These are phyloP conservation scores for Ophiostoma triangulosporum DNA, from an alignment of 2,329 filamentous ascomycete genomes.

Conservation along the genomic window DNA sequence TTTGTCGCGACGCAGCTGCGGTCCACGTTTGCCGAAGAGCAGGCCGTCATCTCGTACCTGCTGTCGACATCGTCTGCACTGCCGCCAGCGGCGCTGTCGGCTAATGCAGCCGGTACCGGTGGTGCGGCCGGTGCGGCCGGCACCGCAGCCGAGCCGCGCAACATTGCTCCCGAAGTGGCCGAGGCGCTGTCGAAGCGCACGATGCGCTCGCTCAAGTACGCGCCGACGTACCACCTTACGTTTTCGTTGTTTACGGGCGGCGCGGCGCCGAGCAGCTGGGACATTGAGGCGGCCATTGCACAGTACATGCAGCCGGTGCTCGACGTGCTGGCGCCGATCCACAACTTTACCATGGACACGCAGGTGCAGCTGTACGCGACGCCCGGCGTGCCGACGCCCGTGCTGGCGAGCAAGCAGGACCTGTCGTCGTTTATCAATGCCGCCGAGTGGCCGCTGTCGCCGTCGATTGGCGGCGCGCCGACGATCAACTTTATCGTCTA, in stretches of 20 bases:
- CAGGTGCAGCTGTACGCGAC: conserved; percentile 91
- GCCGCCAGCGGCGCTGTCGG: conserved; percentile 16
- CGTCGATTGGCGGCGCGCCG: conserved; percentile 82
- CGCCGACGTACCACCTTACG: conserved; percentile 85
- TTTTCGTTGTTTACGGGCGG: conserved; percentile 87
- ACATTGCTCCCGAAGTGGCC: conserved; percentile 35
- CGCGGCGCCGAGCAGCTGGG: conserved; percentile 72
- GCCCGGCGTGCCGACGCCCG: conserved; percentile 46
- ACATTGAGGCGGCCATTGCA: conserved; percentile 68
- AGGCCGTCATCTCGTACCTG: conserved; percentile 67
- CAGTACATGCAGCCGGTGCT: conserved; percentile 75
- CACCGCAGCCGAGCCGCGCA: conserved; percentile 22
- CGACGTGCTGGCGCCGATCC: conserved; percentile 64
- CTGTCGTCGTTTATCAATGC: conserved; percentile 93
- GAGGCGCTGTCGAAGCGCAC: conserved; percentile 55
- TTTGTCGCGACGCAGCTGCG: conserved; percentile 71
- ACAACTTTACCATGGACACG: conserved; percentile 91
- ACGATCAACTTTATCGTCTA: conserved; percentile 96
- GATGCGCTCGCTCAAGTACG: conserved; percentile 78
- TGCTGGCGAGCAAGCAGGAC: conserved; percentile 63
- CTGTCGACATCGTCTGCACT: conserved; percentile 45
- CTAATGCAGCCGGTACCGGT: too few species aligned
- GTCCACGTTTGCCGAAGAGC: conserved; percentile 73
- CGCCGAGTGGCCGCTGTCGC: conserved; percentile 91
- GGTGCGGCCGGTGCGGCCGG: too few species aligned